A percentile compares a stretch with the other conserved stretches of the same genome.
Evolutionary conservation across 1,139 yeast genomes (phyloP).

Genomic region (Candida labiduridarum): DNA sequence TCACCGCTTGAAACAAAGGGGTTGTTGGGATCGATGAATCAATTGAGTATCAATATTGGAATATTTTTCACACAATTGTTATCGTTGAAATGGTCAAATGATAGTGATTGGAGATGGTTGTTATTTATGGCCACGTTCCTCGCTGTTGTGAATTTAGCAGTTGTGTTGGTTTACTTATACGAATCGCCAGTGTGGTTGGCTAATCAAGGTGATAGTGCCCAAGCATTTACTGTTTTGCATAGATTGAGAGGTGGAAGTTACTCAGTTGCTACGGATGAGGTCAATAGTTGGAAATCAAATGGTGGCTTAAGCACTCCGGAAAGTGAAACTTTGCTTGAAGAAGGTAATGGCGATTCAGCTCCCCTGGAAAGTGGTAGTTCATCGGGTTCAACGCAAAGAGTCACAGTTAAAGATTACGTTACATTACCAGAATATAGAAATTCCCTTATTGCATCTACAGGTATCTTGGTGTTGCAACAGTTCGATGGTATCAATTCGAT

Average conservation of each 20-base stretch:
- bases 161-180: conserved; percentile 47
- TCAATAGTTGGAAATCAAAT: conserved; percentile 34
- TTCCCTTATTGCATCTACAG: conserved; percentile 68
- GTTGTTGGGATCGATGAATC: conserved; percentile 83
- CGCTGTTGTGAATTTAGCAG: conserved; percentile 50
- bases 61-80: conserved; percentile 75
- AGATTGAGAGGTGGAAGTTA: conserved; percentile 47
- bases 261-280: conserved; percentile 38
- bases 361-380: conserved; percentile 1
- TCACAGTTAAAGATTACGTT: conserved; percentile 47
- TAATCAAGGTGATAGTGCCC: conserved; percentile 31
- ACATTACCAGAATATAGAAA: conserved; percentile 52
- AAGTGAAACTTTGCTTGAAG: conserved; percentile 17
- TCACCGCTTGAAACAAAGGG: conserved; percentile 74
- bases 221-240: conserved; percentile 41
- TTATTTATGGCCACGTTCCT: conserved; percentile 60
- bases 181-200: conserved; percentile 89
- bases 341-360: conserved; percentile 18
- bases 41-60: conserved; percentile 82
- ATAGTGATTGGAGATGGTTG: conserved; percentile 70
- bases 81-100: conserved; percentile 69
- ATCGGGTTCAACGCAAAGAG: conserved; percentile 16
- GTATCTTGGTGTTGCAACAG: conserved; percentile 85
- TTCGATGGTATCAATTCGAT: conserved; percentile 91
- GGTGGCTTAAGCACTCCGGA: conserved; percentile 11